Evolutionary conservation across 1,284 basidiomycete species (phyloP), one percentile per base, ranked within the genome.

Genomic region (Ceratobasidium sp.): DNA sequence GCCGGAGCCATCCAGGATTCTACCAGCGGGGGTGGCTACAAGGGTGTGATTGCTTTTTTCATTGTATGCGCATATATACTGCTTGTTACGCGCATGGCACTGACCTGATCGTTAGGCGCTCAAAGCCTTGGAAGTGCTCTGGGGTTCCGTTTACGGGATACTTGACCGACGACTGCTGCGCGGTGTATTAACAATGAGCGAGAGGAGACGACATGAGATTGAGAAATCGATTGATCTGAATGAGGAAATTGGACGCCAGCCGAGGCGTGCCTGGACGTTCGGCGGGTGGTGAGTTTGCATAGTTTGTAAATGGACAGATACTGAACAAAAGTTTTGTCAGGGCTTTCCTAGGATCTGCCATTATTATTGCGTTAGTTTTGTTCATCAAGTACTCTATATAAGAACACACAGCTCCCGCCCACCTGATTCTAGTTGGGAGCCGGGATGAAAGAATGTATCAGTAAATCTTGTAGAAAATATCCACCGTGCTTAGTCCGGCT

Each of bases 1-100:
- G 62, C 62, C 43, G 62, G 62, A 26, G 62, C 62, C 30, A 67
- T 48, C 62, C 62, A 55, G 36, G 62, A 64, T 45, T 53, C 62
- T 21, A 53, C 62, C n/a, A 50, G 32, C 5, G 62, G 48, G n/a
- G 50, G 62, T 46, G 62, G 50, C n/a, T 67, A 67, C 36, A 53
- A 67, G 36, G 36, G 50, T n/a, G 48, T 53, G 21, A 52, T 43
- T 43, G 50, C 30, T 30, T 65, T 67, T 55, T 67, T 67, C 62
- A 52, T 67, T 21, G 62, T 41, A 36, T 34, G 62, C 36, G 30
- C 9, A 18, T 10, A 23, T 64, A 18, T 43, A 21, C 16, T 28
- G 18, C n/a, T n/a, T 41, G 10, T 10, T 46, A 21, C n/a, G 23
- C 21, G 12, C 5, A 12, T 12, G 12, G n/a, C 9, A 41, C 28